Base-by-base conservation (phyloP, 768 basidiomycete genomes). In the Phanerodontia chrysosporium region DNA sequence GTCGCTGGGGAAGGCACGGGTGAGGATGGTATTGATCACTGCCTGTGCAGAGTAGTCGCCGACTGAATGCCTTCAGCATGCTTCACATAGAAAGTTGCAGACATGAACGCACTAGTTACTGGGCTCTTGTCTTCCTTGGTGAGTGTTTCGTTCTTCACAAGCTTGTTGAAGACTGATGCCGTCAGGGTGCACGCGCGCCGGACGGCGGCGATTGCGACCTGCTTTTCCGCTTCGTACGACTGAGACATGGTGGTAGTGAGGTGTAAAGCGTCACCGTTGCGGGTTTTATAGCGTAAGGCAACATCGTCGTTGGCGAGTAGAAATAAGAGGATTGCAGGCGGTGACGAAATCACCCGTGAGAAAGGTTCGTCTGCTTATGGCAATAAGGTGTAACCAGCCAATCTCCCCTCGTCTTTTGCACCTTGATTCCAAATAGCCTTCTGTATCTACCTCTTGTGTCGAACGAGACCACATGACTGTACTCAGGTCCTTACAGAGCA, bases 31-130 rank as follows among this genome's bases (percentile, higher is more conserved):
- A 60, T 89, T 89, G 66, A 99, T 86, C 44, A 98, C 84, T 0
- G 95, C 92, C 69, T 99, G 97, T 0, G 95, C 92, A 3, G 95
- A 83, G 72, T 88, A 95, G 73, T 98, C 97, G 36, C 90, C 97
- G 22, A 97, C 95, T 95, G 64, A 2, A 65, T 22, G 44, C 18
- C 29, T 3, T 45, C 10, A 21, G 46, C 13, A 58, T 25, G 12
- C 55, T 14, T 36, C 1, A 21, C 27, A 30, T 29, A 28, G 35
- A 45, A 25, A 39, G 58, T 52, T 58, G 56, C 3, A 7, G 22
- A 5, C 12, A 13, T 21, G 7, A 14, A 54, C 77, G 58, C 54
- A 82, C 83, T 80, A 0, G 84, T 86, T 7, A 86, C 84, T 9
- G 84, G 84, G 32, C 78, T 80, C 72, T 95, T 95, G 77, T 99